These are phyloP conservation scores for Metschnikowia lachancei DNA, from an alignment of 805 yeast species.

Conservation along the genomic window DNA sequence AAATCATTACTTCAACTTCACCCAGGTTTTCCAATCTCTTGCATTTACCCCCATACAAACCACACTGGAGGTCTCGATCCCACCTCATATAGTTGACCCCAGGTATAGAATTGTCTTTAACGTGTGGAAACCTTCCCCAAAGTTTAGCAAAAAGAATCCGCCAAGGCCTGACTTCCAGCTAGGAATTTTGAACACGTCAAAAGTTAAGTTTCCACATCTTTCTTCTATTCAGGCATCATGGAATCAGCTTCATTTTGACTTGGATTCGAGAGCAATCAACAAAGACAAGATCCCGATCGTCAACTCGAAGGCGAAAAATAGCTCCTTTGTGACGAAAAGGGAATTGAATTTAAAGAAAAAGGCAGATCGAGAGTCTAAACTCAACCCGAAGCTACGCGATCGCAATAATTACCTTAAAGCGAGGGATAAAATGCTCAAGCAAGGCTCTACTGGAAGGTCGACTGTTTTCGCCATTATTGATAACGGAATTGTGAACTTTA, in stretches of 20 bases:
- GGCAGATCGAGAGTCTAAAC: slow-evolving; percentile 27
- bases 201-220: slow-evolving; percentile 45
- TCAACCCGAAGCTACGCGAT: slow-evolving; percentile 24
- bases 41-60: slow-evolving; percentile 13
- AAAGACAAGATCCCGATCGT: slow-evolving; percentile 10
- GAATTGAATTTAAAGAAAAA: slow-evolving; percentile 26
- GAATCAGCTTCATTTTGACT: slow-evolving; percentile 12
- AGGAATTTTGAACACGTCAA: slow-evolving; percentile 50
- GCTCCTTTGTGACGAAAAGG: slow-evolving; percentile 19
- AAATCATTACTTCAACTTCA: slow-evolving; percentile 28
- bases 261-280: not conserved
- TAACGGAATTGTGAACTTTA: slow-evolving; percentile 69
- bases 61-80: slow-evolving; percentile 13
- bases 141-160: slow-evolving; percentile 68
- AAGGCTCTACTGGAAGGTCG: slow-evolving; percentile 47
- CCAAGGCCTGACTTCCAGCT: slow-evolving; percentile 75
- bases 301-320: not conserved
- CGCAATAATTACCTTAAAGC: slow-evolving; percentile 27
- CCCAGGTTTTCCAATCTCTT: slow-evolving; percentile 24
- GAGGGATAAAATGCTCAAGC: slow-evolving; percentile 45
- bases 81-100: slow-evolving; percentile 9
- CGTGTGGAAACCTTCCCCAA: slow-evolving; percentile 81
- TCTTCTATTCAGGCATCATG: slow-evolving; percentile 38
- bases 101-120: slow-evolving; percentile 47
- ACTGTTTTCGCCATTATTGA: slow-evolving; percentile 71